Evolutionary conservation across 805 yeast species (phyloP).

Genomic region (Yarrowia deformans): DNA sequence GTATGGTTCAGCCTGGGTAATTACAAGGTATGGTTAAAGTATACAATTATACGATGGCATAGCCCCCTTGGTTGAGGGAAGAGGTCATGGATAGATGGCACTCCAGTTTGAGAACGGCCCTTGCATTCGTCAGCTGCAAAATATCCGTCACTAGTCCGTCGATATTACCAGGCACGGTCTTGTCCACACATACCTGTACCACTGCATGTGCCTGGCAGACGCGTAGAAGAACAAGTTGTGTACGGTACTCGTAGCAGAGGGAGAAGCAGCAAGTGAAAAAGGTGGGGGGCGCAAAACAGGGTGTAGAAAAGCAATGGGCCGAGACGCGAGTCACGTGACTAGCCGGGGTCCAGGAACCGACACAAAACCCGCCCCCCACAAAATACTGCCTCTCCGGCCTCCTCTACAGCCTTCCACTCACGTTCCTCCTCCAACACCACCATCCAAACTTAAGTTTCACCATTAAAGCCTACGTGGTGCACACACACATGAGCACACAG

Average conservation of each 20-base stretch:
- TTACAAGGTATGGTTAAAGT: background rate
- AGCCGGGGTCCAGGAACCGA: too few relatives aligned
- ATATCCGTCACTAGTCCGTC: background rate
- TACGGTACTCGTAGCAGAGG: too few relatives aligned
- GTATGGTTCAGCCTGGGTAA: background rate
- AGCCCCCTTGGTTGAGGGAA: conserved; percentile 11
- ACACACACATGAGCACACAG: too few relatives aligned
- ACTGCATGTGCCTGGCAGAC: conserved; percentile 9
- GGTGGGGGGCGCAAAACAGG: background rate
- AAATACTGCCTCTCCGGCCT: too few relatives aligned
- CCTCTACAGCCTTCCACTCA: too few relatives aligned
- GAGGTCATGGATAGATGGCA: too few relatives aligned
- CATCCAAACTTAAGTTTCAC: background rate
- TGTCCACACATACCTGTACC: background rate
- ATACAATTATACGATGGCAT: conserved; percentile 15
- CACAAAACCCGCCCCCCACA: too few relatives aligned
- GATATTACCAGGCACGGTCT: background rate
- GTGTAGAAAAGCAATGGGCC: too few relatives aligned
- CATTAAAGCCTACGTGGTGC: conserved; percentile 24
- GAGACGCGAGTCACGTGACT: background rate
- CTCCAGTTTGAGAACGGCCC: too few relatives aligned
- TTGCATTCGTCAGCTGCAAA: too few relatives aligned
- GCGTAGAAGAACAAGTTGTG: background rate
- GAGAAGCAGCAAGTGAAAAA: conserved; percentile 1
- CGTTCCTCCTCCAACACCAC: background rate